These are phyloP conservation scores for Medicago arabica DNA, from an alignment of 306 rosid species.

Conservation along the genomic window DNA sequence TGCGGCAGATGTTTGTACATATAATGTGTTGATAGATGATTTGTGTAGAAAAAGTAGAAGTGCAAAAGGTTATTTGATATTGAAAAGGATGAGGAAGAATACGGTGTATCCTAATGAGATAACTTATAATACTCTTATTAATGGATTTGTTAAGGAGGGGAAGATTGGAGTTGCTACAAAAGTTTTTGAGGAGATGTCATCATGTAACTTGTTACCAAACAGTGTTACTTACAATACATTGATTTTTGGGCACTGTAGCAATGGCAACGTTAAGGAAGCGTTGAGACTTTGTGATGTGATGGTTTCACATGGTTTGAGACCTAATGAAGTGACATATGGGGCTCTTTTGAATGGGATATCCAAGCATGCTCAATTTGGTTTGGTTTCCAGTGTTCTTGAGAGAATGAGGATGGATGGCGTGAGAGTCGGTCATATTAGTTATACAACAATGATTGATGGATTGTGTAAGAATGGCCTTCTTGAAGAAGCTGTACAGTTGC, in stretches of 20 bases:
- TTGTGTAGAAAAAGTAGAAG: slow-evolving; percentile 70
- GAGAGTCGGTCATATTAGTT: slow-evolving; percentile 49
- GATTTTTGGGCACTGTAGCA: slow-evolving; percentile 61
- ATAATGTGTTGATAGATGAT: slow-evolving; percentile 70
- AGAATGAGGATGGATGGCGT: slow-evolving; percentile 59
- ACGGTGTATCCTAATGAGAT: slow-evolving; percentile 64
- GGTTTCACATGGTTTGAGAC: slow-evolving; percentile 59
- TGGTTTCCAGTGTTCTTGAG: slow-evolving; percentile 56
- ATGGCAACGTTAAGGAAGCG: slow-evolving; percentile 57
- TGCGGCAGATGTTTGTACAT: slow-evolving; percentile 69
- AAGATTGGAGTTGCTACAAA: slow-evolving; percentile 66
- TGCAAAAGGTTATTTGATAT: slow-evolving; percentile 70
- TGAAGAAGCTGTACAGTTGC: slow-evolving; percentile 63
- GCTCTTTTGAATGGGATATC: slow-evolving; percentile 65
- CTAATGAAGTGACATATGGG: slow-evolving; percentile 69
- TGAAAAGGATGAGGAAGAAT: slow-evolving; percentile 76
- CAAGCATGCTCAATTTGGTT: slow-evolving; percentile 61
- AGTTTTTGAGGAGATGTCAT: slow-evolving; percentile 69
- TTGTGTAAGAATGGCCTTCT: slow-evolving; percentile 70
- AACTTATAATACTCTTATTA: slow-evolving; percentile 72
- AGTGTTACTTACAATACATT: slow-evolving; percentile 64
- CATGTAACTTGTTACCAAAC: slow-evolving; percentile 59
- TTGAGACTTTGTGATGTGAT: slow-evolving; percentile 66
- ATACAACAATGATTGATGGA: slow-evolving; percentile 70
- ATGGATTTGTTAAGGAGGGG: slow-evolving; percentile 83